Conservation (phyloP, 2,329 filamentous ascomycete genomes). For the Hypomyces perniciosus region DNA sequence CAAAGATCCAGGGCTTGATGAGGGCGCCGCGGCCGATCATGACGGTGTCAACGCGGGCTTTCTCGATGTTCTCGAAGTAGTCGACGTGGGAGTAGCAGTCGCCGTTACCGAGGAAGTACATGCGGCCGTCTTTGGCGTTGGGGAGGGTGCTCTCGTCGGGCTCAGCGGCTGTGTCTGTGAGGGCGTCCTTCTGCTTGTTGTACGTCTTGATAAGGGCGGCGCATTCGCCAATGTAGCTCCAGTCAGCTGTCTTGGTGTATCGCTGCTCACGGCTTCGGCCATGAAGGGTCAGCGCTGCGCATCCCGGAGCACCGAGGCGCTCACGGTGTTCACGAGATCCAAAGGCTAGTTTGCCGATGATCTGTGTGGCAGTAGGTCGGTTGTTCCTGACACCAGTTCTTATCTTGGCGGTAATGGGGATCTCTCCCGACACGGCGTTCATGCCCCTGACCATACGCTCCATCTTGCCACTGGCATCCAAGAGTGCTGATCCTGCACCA, state of each 20-base stretch:
- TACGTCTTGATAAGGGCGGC: slow-evolving; percentile 77
- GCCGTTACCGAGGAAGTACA: slow-evolving; percentile 94
- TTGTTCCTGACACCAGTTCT: slow-evolving; percentile 82
- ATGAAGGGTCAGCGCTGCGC: slow-evolving; percentile 92
- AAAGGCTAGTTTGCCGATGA: slow-evolving; percentile 77
- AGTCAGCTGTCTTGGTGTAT: slow-evolving; percentile 89
- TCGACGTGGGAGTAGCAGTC: slow-evolving; percentile 92
- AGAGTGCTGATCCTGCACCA: slow-evolving; percentile 82
- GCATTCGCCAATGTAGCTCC: slow-evolving; percentile 89
- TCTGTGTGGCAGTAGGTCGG: slow-evolving; percentile 70
- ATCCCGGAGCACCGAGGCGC: slow-evolving; percentile 68
- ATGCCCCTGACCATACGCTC: slow-evolving; percentile 95
- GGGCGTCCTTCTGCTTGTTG: slow-evolving; percentile 58
- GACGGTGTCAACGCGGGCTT: slow-evolving; percentile 80
- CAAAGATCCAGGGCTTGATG: slow-evolving; percentile 97
- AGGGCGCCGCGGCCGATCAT: slow-evolving; percentile 96
- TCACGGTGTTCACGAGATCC: slow-evolving; percentile 68
- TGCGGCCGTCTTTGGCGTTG: slow-evolving; percentile 57
- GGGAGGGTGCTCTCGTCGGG: slow-evolving; percentile 69
- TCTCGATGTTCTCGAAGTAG: slow-evolving; percentile 71
- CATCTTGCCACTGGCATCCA: slow-evolving; percentile 82
- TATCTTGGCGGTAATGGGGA: slow-evolving; percentile 92
- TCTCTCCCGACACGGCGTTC: slow-evolving; percentile 85
- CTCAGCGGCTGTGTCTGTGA: slow-evolving; percentile 72
- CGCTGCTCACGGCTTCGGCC: slow-evolving; percentile 90